These are phyloP conservation scores for Collybia sordida DNA, from an alignment of 768 basidiomycete genomes.

Conservation along the genomic window DNA sequence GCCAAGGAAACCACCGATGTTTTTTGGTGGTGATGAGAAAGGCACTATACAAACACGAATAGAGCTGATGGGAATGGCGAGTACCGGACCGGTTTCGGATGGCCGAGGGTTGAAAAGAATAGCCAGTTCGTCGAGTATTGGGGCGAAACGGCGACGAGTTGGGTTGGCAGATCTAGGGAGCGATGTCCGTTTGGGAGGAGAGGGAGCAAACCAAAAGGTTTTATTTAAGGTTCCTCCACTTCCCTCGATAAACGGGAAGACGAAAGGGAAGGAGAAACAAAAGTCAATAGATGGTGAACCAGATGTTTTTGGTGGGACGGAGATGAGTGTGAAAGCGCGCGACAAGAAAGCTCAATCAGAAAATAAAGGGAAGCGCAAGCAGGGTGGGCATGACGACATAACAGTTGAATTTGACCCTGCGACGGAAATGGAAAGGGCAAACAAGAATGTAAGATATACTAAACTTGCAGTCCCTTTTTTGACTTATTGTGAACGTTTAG, in stretches of 20 bases:
- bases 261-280: slow-evolving; percentile 31
- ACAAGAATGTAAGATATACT: slow-evolving; percentile 52
- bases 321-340: slow-evolving; percentile 12
- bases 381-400: slow-evolving; percentile 17
- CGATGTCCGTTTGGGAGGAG: slow-evolving; percentile 30
- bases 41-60: slow-evolving; percentile 14
- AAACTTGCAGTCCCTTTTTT: neutral
- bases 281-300: slow-evolving; percentile 32
- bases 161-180: slow-evolving; percentile 33
- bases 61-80: slow-evolving; percentile 30
- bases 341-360: slow-evolving; percentile 10
- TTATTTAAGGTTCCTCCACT: slow-evolving; percentile 53
- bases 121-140: slow-evolving; percentile 5
- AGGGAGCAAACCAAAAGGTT: slow-evolving; percentile 14
- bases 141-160: slow-evolving; percentile 32
- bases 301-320: slow-evolving; percentile 36
- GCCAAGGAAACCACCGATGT: slow-evolving; percentile 63
- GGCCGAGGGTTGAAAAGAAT: slow-evolving; percentile 14
- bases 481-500: slow-evolving; percentile 21
- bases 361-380: slow-evolving; percentile 29
- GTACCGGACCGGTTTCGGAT: slow-evolving; percentile 15
- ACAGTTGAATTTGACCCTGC: slow-evolving; percentile 16
- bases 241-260: slow-evolving; percentile 28
- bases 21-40: slow-evolving; percentile 20
- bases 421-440: slow-evolving; percentile 48